Conservation (phyloP, 1,284 basidiomycete genomes). For the Papiliotrema terrestris region DNA sequence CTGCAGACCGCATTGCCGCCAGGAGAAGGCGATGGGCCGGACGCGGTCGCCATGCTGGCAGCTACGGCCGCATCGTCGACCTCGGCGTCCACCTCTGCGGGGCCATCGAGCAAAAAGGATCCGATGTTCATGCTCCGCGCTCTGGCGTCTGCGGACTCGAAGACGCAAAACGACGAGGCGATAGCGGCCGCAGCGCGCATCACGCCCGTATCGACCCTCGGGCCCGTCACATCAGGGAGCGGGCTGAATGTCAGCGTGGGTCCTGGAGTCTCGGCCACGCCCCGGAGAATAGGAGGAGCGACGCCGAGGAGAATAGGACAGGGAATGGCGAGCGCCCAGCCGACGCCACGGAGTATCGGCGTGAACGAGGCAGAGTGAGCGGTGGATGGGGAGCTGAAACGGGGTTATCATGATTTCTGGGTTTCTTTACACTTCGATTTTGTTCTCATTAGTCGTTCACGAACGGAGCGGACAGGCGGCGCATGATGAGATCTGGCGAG, state of each 20-base stretch:
- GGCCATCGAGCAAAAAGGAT: conserved; percentile 16
- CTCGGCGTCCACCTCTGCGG: not conserved
- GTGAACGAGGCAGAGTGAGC: not conserved
- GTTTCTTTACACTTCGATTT: not conserved
- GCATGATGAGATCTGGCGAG: no score
- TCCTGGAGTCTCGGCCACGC: conserved; percentile 2
- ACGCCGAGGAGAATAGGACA: not conserved
- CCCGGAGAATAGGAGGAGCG: conserved; percentile 1
- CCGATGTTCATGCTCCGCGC: conserved; percentile 43
- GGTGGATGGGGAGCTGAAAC: not conserved
- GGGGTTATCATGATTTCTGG: not conserved
- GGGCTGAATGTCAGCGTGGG: conserved; percentile 3
- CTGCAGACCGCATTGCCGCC: conserved; percentile 7
- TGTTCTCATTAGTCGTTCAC: no score
- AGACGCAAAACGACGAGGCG: conserved; percentile 22
- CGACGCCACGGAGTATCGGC: conserved; percentile 1
- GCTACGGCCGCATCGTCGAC: conserved; percentile 10
- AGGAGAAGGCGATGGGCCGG: conserved; percentile 26
- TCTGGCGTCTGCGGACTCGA: conserved; percentile 38
- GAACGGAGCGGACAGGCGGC: no score
- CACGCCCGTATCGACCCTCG: conserved; percentile 12
- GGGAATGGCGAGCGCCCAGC: not conserved
- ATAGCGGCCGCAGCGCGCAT: conserved; percentile 33
- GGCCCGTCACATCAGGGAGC: not conserved
- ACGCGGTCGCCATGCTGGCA: conserved; percentile 25